Base-by-base conservation (phyloP, 768 basidiomycete species). In the Mycena galericulata region DNA sequence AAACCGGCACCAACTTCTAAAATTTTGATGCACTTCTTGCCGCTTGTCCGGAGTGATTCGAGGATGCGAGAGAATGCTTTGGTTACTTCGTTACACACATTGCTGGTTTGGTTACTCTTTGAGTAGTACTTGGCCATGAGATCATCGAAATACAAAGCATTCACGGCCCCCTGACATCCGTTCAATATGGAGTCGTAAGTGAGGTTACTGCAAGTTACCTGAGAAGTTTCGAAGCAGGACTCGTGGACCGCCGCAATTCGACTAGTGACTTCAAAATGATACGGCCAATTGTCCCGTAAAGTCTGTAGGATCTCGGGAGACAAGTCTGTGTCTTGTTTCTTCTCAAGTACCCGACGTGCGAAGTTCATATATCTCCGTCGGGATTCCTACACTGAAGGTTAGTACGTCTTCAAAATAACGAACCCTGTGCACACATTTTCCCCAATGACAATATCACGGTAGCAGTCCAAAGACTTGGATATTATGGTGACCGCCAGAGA, bases 1-100 rank as follows among this genome's bases (percentile, higher is more conserved):
- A n/a, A n/a, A n/a, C 67, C 67, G 15, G 67, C 67, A 27, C 67
- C 67, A 27, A 68, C 67, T 36, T 68, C 67, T 12, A 68, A 34
- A 4, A 68, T 57, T n/a, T 32, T 56, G 67, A 68, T 45, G 6
- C 14, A 14, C 20, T 24, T 26, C 20, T 68, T 68, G 2, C 67
- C 67, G 24, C 36, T 50, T 17, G 14, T 27, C 18, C 24, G 53
- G 2, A 68, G 60, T 6, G 60, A 24, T 11, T 57, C 55, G 18
- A 68, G 67, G 10, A 58, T 10, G 10, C 2, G 15, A 7, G 60
- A 56, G 20, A 68, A 68, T 1, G 47, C 47, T 14, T 50, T 22
- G 32, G 30, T 30, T 4, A 46, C 67, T n/a, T 45, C 34, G 30
- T 4, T 4, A 22, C 18, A 47, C 1, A 68, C 60, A 17, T 38